phyloP scores from a whole-genome alignment of 306 rosid species.

The Dryas drummondii region DNA sequence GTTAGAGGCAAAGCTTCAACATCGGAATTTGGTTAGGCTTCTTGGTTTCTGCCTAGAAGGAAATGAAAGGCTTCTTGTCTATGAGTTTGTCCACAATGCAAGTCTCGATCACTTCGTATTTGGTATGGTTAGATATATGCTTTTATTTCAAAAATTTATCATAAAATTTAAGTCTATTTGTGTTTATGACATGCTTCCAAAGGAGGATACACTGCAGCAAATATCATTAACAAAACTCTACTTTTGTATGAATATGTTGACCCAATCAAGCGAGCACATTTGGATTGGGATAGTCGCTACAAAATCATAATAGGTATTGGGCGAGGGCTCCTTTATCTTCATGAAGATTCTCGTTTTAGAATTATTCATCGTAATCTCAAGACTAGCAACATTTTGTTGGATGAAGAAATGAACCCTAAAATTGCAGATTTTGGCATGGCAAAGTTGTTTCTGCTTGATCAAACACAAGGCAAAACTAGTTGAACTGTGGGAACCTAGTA shows the following conservation, averaged over 20 bases:
- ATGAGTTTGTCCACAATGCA: slow-evolving; percentile 15
- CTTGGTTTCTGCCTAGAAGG: slow-evolving; percentile 5
- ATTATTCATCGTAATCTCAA: neutral
- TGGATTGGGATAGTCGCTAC: slow-evolving; percentile 3
- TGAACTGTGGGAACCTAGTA: slow-evolving; percentile 4
- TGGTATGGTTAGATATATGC: neutral
- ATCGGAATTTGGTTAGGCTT: slow-evolving; percentile 19
- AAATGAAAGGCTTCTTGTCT: slow-evolving; percentile 11
- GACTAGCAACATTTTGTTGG: neutral
- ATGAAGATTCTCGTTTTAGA: slow-evolving; percentile 6
- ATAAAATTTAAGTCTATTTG: neutral
- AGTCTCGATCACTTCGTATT: slow-evolving; percentile 22
- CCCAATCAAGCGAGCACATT: neutral
- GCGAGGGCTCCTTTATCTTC: neutral
- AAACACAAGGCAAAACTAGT: neutral
- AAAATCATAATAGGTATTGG: slow-evolving; percentile 11
- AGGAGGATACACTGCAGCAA: too few relatives aligned
- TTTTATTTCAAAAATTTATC: neutral
- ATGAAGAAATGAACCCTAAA: neutral
- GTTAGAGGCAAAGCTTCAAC: slow-evolving; percentile 1
- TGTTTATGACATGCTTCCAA: neutral
- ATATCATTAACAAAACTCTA: neutral
- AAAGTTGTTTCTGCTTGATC: neutral
- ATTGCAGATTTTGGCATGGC: slow-evolving; percentile 1
- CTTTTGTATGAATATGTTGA: neutral